phyloP scores from a whole-genome alignment of 768 basidiomycete species.

The Sporobolomyces pararoseus region DNA sequence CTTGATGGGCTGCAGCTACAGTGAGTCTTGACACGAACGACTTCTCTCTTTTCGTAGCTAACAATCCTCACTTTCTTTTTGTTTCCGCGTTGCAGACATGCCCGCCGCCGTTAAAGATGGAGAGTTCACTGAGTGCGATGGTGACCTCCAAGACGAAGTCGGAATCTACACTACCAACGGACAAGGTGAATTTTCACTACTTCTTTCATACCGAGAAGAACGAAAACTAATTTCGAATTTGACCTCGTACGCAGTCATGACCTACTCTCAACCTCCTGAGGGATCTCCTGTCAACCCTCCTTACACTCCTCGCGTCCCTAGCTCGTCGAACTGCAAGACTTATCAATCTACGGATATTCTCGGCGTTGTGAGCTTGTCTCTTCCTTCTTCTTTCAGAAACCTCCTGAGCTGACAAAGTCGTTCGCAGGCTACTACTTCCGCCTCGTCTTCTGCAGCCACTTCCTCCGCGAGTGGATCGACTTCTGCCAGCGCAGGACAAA shows the following conservation, averaged over 20 bases:
- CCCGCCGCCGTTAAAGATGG: conserved; percentile 31
- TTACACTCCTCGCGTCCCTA: conserved; percentile 42
- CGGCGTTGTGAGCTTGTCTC: background rate
- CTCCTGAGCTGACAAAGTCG: background rate
- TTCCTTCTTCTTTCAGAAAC: background rate
- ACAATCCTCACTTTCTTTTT: no score
- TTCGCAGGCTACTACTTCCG: background rate
- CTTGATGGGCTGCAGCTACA: conserved; percentile 21
- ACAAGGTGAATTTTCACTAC: conserved; percentile 2
- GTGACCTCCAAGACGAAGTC: conserved; percentile 43
- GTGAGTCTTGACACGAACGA: background rate
- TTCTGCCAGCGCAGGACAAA: background rate
- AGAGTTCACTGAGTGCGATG: conserved; percentile 43
- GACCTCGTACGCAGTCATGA: background rate
- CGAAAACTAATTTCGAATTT: background rate
- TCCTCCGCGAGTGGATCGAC: background rate
- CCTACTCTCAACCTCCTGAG: conserved; percentile 34
- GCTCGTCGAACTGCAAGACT: conserved; percentile 45
- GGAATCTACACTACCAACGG: conserved; percentile 33
- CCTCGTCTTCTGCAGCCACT: conserved; percentile 1
- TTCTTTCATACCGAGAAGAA: background rate
- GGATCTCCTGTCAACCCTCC: conserved; percentile 38
- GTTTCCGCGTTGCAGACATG: conserved; percentile 9
- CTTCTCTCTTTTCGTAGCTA: background rate
- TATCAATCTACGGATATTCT: conserved; percentile 41